These are phyloP conservation scores for Phytophthora ohioensis DNA, from an alignment of 352 stramenopile species.

Conservation along the genomic window DNA sequence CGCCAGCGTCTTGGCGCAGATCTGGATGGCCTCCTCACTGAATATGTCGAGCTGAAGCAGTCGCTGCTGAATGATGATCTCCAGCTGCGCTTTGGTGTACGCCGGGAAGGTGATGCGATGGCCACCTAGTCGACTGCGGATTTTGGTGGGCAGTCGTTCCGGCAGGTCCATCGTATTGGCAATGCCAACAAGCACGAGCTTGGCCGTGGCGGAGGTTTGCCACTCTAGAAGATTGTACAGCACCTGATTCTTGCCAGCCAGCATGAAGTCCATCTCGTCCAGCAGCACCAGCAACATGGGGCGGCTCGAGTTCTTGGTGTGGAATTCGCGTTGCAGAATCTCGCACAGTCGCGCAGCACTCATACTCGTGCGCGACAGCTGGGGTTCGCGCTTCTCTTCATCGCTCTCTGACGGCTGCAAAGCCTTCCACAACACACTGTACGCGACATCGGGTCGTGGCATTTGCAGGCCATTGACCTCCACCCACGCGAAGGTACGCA, in stretches of 20 bases:
- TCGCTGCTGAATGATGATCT: conserved; percentile 73
- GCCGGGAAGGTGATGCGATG: conserved; percentile 78
- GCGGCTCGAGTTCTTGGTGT: conserved; percentile 43
- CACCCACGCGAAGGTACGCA: conserved; percentile 65
- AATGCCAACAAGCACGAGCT: conserved; percentile 78
- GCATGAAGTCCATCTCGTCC: conserved; percentile 85
- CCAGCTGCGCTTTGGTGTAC: conserved; percentile 69
- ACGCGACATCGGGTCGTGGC: conserved; percentile 71
- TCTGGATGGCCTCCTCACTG: conserved; percentile 65
- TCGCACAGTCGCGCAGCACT: conserved; percentile 51
- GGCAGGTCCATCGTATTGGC: conserved; percentile 86
- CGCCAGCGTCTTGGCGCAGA: conserved; percentile 70
- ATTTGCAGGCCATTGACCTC: conserved; percentile 80
- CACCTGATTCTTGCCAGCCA: conserved; percentile 76
- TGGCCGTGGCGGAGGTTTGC: conserved; percentile 62
- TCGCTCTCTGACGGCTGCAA: conserved; percentile 39
- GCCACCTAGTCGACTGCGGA: conserved; percentile 68
- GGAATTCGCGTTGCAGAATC: conserved; percentile 59
- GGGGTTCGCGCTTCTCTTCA: conserved; percentile 1
- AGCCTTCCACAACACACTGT: conserved; percentile 70
- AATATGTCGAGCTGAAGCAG: conserved; percentile 68
- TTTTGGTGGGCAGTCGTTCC: conserved; percentile 73
- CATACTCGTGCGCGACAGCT: conserved; percentile 23
- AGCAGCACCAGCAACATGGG: conserved; percentile 70
- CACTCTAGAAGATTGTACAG: conserved; percentile 87